Conservation (phyloP, 805 yeast genomes). For the Saccharomyces cerevisiae region DNA sequence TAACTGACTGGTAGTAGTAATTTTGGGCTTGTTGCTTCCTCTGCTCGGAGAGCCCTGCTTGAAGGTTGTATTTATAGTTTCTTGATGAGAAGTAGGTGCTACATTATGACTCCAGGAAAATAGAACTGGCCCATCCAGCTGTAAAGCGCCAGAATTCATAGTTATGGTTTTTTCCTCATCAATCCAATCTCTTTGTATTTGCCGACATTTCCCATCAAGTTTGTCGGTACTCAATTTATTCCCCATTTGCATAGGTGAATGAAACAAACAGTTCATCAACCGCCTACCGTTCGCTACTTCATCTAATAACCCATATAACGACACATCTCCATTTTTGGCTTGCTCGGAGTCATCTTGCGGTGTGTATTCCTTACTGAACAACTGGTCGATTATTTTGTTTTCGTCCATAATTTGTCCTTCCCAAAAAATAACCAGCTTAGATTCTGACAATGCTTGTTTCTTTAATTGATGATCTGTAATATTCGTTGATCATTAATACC, state of each 20-base stretch:
- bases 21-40: not conserved
- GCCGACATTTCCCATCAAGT: constrained; percentile 2
- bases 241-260: constrained; percentile 1
- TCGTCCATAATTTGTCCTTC: not conserved
- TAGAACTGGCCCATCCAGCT: constrained; percentile 20
- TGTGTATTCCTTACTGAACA: not conserved
- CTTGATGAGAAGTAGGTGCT: not conserved
- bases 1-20: not conserved
- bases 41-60: not conserved
- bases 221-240: not conserved
- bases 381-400: not conserved
- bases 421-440: not conserved
- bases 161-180: constrained; percentile 1
- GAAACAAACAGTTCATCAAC: constrained; percentile 16
- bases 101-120: constrained; percentile 26
- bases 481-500: not conserved
- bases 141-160: constrained; percentile 9
- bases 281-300: constrained; percentile 19
- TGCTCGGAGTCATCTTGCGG: constrained; percentile 1
- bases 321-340: constrained; percentile 1
- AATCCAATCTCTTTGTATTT: not conserved
- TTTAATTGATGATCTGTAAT: not conserved
- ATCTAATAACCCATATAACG: constrained; percentile 20
- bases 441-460: not conserved
- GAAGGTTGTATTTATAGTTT: not conserved